A percentile compares a stretch with the other conserved stretches of the same genome.
These are phyloP conservation scores for Discostella stelligeroides DNA, from an alignment of 108 stramenopile genomes.

Conservation along the genomic window DNA sequence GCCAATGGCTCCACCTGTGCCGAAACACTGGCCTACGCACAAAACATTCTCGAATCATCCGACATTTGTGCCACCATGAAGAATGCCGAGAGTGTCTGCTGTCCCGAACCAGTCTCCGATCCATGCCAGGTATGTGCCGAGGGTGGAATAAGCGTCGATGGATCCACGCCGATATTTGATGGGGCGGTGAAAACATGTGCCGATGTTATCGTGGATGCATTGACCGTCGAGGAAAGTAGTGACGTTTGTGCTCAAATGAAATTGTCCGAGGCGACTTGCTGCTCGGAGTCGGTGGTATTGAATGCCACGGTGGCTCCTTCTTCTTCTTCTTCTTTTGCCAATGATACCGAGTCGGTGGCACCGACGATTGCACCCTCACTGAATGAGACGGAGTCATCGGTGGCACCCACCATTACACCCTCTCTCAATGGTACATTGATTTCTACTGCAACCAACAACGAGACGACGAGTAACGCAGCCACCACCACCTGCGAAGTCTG, in stretches of 20 bases:
- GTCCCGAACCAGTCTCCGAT: not conserved
- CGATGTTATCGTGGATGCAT: not conserved
- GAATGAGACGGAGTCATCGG: too few species aligned
- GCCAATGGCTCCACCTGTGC: not conserved
- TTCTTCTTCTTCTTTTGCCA: too few species aligned
- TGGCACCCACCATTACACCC: not conserved
- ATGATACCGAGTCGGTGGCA: too few species aligned
- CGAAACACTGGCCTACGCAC: not conserved
- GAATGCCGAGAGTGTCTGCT: slow-evolving; percentile 1
- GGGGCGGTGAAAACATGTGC: slow-evolving; percentile 8
- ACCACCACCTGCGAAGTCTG: not conserved
- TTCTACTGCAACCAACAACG: too few species aligned
- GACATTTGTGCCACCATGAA: not conserved
- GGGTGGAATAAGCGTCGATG: not conserved
- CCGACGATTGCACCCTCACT: too few species aligned
- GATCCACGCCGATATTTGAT: not conserved
- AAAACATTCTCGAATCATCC: too few species aligned
- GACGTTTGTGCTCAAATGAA: not conserved
- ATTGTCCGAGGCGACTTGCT: not conserved
- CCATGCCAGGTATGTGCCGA: not conserved
- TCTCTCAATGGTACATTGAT: not conserved
- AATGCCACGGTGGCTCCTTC: not conserved
- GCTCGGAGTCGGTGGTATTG: too few species aligned
- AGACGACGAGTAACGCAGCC: too few species aligned
- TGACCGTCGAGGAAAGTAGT: not conserved